phyloP scores from a whole-genome alignment of 192 early-diverging fungal genomes.

The Coemansia sp. region DNA sequence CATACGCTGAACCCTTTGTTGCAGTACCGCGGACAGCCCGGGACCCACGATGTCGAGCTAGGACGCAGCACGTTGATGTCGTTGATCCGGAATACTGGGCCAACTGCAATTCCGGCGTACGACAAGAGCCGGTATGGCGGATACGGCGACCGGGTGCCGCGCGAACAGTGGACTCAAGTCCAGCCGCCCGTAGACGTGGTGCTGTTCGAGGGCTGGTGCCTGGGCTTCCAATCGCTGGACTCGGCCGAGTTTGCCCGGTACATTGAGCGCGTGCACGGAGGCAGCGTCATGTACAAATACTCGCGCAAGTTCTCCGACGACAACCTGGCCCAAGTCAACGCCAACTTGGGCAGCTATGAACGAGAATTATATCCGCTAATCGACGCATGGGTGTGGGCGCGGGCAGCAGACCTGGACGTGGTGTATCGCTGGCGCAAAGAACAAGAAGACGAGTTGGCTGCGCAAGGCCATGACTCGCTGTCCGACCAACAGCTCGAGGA shows the following conservation, averaged over 20 bases:
- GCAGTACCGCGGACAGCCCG: conserved; percentile 81
- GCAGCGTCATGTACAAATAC: conserved; percentile 30
- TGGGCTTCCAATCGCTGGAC: conserved; percentile 76
- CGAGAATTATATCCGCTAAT: conserved; percentile 62
- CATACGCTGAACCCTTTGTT: conserved; percentile 67
- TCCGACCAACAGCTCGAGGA: conserved; percentile 71
- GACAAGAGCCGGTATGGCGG: conserved; percentile 79
- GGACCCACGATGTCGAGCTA: conserved; percentile 82
- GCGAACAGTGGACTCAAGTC: conserved; percentile 58
- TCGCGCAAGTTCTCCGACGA: conserved; percentile 36
- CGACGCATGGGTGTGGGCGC: conserved; percentile 76
- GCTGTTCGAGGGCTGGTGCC: conserved; percentile 90
- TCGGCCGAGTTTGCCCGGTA: conserved; percentile 27
- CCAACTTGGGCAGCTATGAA: conserved; percentile 55
- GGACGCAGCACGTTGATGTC: conserved; percentile 56
- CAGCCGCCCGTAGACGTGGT: conserved; percentile 70
- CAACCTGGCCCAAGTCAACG: conserved; percentile 37
- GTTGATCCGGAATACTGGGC: conserved; percentile 14
- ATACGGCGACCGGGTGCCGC: conserved; percentile 73
- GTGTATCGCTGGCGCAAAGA: conserved; percentile 87
- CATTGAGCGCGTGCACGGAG: conserved; percentile 16
- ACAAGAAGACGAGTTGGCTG: conserved; percentile 70
- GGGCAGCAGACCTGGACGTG: conserved; percentile 58
- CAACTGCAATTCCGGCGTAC: conserved; percentile 68
- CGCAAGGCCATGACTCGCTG: conserved; percentile 55